Conservation (phyloP, 1,139 yeast genomes). For the Yamadazyma sp. region DNA sequence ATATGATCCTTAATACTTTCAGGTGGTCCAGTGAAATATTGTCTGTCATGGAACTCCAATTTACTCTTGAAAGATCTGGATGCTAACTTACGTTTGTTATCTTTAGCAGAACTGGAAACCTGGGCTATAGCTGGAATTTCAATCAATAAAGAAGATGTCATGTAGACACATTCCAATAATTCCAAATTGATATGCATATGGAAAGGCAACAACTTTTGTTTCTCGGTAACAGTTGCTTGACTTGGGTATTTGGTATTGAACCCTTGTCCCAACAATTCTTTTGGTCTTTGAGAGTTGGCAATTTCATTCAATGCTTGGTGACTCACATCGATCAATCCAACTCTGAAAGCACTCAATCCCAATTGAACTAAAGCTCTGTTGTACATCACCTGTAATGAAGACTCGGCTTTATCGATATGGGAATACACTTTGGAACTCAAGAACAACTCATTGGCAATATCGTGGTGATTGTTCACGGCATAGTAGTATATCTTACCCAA, state of each 20-base stretch:
- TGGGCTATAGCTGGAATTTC: constrained; percentile 81
- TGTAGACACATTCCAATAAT: constrained; percentile 88
- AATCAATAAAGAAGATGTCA: constrained; percentile 84
- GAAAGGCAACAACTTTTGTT: constrained; percentile 89
- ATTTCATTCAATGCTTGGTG: constrained; percentile 88
- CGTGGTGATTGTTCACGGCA: constrained; percentile 83
- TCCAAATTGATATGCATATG: constrained; percentile 98
- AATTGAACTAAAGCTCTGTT: constrained; percentile 95
- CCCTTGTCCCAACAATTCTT: constrained; percentile 95
- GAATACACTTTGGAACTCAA: constrained; percentile 82
- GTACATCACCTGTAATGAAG: constrained; percentile 84
- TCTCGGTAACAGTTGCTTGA: constrained; percentile 59
- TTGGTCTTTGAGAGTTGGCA: constrained; percentile 81
- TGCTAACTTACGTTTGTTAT: constrained; percentile 63
- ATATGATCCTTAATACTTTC: constrained; percentile 94
- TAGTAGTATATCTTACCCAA: constrained; percentile 85
- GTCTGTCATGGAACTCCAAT: constrained; percentile 91
- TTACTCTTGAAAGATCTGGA: constrained; percentile 84
- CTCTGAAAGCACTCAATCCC: constrained; percentile 93
- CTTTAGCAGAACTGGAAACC: constrained; percentile 41
- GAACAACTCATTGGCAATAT: constrained; percentile 84
- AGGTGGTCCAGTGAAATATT: constrained; percentile 96
- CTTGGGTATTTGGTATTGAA: constrained; percentile 66
- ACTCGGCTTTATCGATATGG: constrained; percentile 79
- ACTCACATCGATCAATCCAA: constrained; percentile 81